Evolutionary conservation across 2,329 filamentous ascomycete species (phyloP), one percentile per base, ranked within the genome.

Genomic region (Cytospora schulzeri): DNA sequence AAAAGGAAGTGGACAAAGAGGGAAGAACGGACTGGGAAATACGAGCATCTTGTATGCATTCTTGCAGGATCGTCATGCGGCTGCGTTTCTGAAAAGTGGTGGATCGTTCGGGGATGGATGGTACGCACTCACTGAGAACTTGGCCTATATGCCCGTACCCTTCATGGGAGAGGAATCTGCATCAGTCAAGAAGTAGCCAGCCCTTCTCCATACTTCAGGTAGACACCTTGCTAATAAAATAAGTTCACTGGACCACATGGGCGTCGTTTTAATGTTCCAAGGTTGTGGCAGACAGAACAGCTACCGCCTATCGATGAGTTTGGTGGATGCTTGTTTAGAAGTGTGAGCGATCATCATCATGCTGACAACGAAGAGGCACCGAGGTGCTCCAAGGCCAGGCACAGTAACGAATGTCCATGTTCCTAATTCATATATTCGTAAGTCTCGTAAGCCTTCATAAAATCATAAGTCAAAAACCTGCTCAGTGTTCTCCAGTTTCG

Each of bases 1-100:
- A 50, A 29, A 56, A 54, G 57, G 57, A 50, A 60, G 45, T n/a
- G 57, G 6, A n/a, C 19, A 41, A 24, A 14, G n/a, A 48, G 57
- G 60, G 66, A 59, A 60, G 57, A 63, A 58, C 59, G 71, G 71
- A n/a, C 4, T 2, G 33, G 8, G 14, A 38, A n/a, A 33, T 22
- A 22, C 41, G 41, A 48, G 41, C 41, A 24, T 48, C 41, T 48
- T 4, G n/a, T 48, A 22, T 48, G 41, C 41, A 11, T 22, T 12
- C 19, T 48, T 17, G 19, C 41, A 48, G 19, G 4, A 3, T n/a
- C 2, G n/a, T 48, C 41, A 48, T 48, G n/a, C n/a, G 17, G 41
- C 11, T 22, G 41, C 41, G 6, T 48, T 22, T 4, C 9, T 17
- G 8, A 24, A 22, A 14, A 9, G 41, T 24, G 41, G 41, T 48